These are phyloP conservation scores for Fomitopsis schrenkii DNA, from an alignment of 1,284 basidiomycete species.

Conservation along the genomic window DNA sequence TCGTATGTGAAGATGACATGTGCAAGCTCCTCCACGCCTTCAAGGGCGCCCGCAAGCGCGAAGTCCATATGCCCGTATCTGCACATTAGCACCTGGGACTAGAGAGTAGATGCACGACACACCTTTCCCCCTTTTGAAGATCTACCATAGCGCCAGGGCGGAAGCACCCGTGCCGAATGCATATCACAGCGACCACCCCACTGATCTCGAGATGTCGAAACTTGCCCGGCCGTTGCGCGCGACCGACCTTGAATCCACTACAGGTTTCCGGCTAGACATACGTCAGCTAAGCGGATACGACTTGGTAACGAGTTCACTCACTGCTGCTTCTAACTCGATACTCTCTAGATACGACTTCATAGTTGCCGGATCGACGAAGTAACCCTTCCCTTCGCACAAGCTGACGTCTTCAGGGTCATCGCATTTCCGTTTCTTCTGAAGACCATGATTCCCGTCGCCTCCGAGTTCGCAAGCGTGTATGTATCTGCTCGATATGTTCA, in stretches of 20 bases:
- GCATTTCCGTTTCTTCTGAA: background rate
- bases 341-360: background rate
- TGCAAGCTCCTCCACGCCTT: background rate
- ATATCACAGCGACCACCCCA: conserved; percentile 5
- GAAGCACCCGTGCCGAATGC: background rate
- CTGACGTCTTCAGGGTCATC: background rate
- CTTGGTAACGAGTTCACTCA: background rate
- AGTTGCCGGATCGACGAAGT: background rate
- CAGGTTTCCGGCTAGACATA: background rate
- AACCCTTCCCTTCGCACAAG: background rate
- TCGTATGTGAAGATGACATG: conserved; percentile 3
- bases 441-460: background rate
- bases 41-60: background rate
- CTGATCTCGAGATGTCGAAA: conserved; percentile 12
- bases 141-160: background rate
- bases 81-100: background rate
- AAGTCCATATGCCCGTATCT: background rate
- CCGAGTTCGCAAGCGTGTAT: background rate
- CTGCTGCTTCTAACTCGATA: background rate
- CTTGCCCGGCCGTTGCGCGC: background rate
- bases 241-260: background rate
- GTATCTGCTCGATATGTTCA: background rate
- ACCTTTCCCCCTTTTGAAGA: background rate
- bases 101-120: background rate
- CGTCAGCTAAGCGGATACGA: background rate